Evolutionary conservation across 2,329 filamentous ascomycete species (phyloP), one percentile per base, ranked within the genome.

Genomic region (Dothideomycetes sp.): DNA sequence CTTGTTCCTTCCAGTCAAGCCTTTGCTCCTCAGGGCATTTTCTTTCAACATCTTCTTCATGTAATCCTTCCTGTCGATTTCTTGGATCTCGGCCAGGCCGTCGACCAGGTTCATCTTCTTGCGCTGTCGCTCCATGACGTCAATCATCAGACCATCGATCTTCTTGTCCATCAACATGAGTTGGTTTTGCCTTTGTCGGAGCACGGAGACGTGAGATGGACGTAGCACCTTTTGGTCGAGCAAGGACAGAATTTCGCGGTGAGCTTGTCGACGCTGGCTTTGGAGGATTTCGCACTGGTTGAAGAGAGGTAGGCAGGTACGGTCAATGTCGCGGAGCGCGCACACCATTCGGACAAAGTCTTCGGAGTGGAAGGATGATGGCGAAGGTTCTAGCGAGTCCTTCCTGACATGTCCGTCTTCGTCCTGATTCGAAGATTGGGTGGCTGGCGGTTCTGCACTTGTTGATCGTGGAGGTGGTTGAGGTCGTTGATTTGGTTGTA

Each of bases 361-460:
- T 5, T 40, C 37, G 15, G 29, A 32, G 7, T 22, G 37, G 20
- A 33, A 20, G 8, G 8, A 12, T n/a, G 4, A 40, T 15, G 15
- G 37, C n/a, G n/a, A n/a, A n/a, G n/a, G 37, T 8, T 40, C 37
- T 4, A 40, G 29, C 5, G 37, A 40, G 29, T 40, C 37, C 27
- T 40, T 40, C 4, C 37, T 24, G 7, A 29, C 20, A 7, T 16
- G 29, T 7, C 27, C 27, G 1, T 19, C 16, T n/a, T n/a, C n/a
- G n/a, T n/a, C n/a, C n/a, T n/a, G n/a, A n/a, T n/a, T n/a, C n/a
- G n/a, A n/a, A n/a, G n/a, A n/a, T n/a, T n/a, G n/a, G n/a, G n/a
- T n/a, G n/a, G n/a, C n/a, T n/a, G n/a, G n/a, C n/a, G n/a, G n/a
- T n/a, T n/a, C n/a, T n/a, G n/a, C n/a, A n/a, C n/a, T n/a, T 24